Percentiles rank a stretch among this genome's conserved stretches.
These are phyloP conservation scores for Vaccinium vitisidaea DNA, from an alignment of 148 eudicot genomes.

Conservation along the genomic window DNA sequence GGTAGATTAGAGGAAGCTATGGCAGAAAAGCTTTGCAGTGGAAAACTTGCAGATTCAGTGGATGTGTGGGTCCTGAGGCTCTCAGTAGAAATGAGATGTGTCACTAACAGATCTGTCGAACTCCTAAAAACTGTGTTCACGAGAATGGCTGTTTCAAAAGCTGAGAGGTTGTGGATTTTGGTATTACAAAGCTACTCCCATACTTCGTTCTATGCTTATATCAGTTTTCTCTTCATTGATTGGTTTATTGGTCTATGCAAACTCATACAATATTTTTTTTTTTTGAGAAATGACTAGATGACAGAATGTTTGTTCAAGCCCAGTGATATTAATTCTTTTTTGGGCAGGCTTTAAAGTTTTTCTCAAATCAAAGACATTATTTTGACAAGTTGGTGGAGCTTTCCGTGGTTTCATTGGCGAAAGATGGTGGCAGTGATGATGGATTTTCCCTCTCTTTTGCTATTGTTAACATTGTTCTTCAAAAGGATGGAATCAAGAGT, in stretches of 20 bases:
- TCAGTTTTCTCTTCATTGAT: neutral
- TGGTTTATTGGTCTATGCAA: neutral
- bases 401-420: constrained; percentile 50
- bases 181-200: constrained; percentile 38
- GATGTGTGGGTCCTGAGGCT: constrained; percentile 62
- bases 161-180: constrained; percentile 74
- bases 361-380: constrained; percentile 42
- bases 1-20: constrained; percentile 64
- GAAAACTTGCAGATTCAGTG: constrained; percentile 51
- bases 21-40: constrained; percentile 55
- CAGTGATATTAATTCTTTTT: neutral
- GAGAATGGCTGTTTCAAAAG: constrained; percentile 43
- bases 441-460: constrained; percentile 78
- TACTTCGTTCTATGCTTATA: neutral
- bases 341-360: constrained; percentile 68
- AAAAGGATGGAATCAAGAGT: constrained; percentile 57
- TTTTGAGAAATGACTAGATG: neutral
- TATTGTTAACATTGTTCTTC: constrained; percentile 47
- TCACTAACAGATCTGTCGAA: constrained; percentile 28
- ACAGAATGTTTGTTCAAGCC: neutral
- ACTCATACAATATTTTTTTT: neutral
- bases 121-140: constrained; percentile 46
- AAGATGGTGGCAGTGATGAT: constrained; percentile 71
- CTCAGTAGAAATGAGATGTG: constrained; percentile 55
- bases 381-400: constrained; percentile 60